Evolutionary conservation across 2,329 filamentous ascomycete species (phyloP), one percentile per base, ranked within the genome.

Genomic region (Aspergillus uvarum): DNA sequence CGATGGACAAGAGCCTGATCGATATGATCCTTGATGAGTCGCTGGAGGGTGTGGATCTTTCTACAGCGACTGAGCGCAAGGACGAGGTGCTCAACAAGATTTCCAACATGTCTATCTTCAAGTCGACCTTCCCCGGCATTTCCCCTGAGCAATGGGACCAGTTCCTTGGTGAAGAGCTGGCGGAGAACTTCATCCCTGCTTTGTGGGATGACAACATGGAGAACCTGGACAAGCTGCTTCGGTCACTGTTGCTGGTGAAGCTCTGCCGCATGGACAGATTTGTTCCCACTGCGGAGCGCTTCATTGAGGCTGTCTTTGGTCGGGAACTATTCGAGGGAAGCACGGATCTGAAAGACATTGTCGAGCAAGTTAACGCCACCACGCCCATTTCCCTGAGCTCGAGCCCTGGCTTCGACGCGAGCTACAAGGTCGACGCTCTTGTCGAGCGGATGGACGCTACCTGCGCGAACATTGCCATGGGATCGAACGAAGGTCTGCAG

Each of bases 381-480:
- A 88, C 91, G 2, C 95, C 95, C 10, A 90, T 99, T 67, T 90
- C 95, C 3, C 85, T 99, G 38, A 94, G 94, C 70, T 99, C 95
- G 5, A 97, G 90, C 70, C 92, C 94, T 61, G 95, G 95, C 42
- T 99, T 99, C 74, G 95, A 99, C 77, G 96, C 96, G 56, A 96
- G 92, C 74, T 99, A 98, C 87, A 99, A 99, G 82, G 95, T 99
- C 61, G 95, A 99, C 76, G 92, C 89, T 62, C 83, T 99, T 56
- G 96, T 98, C 31, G 91, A 96, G 76, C 86, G 91, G 66, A 88
- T 87, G 75, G 86, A 87, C 60, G 88, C 91, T 54, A 88, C 86
- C 57, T 99, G 95, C 79, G 93, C 92, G 60, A 97, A 97, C 76
- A 97, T 99, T 72, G 96, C 96, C 69, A 99, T 99, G 95, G 95